Base-by-base conservation (phyloP, 768 basidiomycete species). In the Terana coerulea region DNA sequence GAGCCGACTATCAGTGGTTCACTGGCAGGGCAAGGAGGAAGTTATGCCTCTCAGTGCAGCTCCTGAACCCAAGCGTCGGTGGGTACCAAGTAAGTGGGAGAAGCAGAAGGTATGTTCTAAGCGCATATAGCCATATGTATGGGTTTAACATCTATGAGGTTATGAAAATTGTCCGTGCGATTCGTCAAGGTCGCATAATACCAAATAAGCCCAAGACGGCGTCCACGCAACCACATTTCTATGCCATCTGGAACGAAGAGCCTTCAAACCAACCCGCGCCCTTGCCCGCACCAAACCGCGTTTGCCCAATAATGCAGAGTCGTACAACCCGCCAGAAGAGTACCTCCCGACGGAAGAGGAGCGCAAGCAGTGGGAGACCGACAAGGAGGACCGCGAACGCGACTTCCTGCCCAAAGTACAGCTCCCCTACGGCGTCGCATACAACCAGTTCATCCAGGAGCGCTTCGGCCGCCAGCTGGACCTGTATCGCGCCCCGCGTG, bases 131-230 rank as follows among this genome's bases (percentile, higher is more conserved):
- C 19, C 14, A 5, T 26, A 10, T 11, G 4, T 22, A 37, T 33
- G 30, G 26, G n/a, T 24, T 24, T 14, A 11, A n/a, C n/a, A n/a
- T 31, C 7, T 6, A 21, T 25, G 57, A 97, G 95, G 83, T 99
- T 59, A 95, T 99, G 92, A 99, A 98, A 80, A 98, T 98, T 55
- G 95, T 99, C 55, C 93, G 95, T 41, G 95, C 95, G 4, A 98
- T 99, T 62, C 84, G 97, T 8, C 86, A 94, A 75, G 97, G 97
- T 29, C 87, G 91, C 36, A 99, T 99, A 57, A 64, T 93, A 6
- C 90, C 94, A 26, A 84, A 88, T 56, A 95, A 92, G 69, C 90
- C 94, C 12, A 89, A 82, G 69, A 78, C 79, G n/a, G 73, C 76
- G 4, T 74, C 77, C 30, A 80, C 71, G 56, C 71, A 82, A 69